Conservation (phyloP, 202 grass and related monocot species). For the Schoenoplectus tabernaemontani region DNA sequence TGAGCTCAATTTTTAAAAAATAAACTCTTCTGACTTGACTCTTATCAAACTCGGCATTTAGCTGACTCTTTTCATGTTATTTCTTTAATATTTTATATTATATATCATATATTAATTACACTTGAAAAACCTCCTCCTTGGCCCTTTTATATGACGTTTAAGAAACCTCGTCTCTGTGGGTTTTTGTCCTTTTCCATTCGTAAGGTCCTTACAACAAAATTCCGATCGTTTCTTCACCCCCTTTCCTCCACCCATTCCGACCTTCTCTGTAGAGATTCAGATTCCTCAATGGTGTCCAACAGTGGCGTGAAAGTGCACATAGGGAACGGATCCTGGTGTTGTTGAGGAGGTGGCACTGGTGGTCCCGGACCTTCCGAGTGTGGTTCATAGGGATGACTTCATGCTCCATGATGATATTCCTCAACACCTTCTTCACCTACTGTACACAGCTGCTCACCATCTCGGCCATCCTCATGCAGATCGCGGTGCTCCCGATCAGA, state of each 20-base stretch:
- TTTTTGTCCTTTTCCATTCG: background rate
- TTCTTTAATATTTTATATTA: too few species aligned
- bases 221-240: background rate
- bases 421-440: conserved; percentile 99
- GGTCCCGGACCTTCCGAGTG: conserved; percentile 93
- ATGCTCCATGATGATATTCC: conserved; percentile 93
- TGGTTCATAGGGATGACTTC: conserved; percentile 73
- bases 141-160: background rate
- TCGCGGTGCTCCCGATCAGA: conserved; percentile 68
- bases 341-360: conserved; percentile 99
- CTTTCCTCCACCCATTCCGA: background rate
- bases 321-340: conserved; percentile 16
- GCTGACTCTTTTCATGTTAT: too few species aligned
- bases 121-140: background rate
- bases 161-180: background rate
- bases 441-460: conserved; percentile 99
- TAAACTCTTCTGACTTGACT: too few species aligned
- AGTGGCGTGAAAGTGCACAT: conserved; percentile 8
- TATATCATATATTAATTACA: too few species aligned
- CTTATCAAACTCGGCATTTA: too few species aligned
- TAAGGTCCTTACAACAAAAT: background rate
- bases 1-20: too few species aligned
- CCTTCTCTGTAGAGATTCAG: background rate
- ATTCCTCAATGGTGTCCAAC: conserved; percentile 19
- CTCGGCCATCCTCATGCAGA: conserved; percentile 92